These are phyloP conservation scores for Cavenderia fasciculata DNA, from an alignment of 78 protist genomes.

Conservation along the genomic window DNA sequence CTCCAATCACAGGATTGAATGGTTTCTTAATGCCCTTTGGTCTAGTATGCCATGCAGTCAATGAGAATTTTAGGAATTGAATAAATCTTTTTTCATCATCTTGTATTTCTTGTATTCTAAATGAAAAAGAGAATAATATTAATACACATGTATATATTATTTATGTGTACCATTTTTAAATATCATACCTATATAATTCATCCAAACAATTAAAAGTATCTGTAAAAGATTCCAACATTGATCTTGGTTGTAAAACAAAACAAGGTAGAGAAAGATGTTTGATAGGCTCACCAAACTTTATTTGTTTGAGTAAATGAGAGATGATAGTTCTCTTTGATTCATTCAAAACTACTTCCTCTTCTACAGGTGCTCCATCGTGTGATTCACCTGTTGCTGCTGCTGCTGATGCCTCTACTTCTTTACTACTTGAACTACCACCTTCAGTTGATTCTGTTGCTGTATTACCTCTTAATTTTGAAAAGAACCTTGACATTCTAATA, in stretches of 20 bases:
- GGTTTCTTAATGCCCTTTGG: conserved; percentile 80
- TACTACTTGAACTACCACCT: no score
- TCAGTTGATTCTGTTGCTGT: no score
- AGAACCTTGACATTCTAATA: no score
- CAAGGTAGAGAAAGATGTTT: conserved; percentile 72
- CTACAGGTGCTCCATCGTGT: not conserved
- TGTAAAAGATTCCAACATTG: conserved; percentile 55
- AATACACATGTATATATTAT: not conserved
- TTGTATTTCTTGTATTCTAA: conserved; percentile 37
- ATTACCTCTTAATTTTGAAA: no score
- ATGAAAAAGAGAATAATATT: not conserved
- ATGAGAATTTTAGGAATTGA: conserved; percentile 53
- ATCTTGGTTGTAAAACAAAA: conserved; percentile 75
- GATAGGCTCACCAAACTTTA: conserved; percentile 29
- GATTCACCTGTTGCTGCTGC: no score
- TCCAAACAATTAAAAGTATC: conserved; percentile 65
- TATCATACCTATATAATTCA: conserved; percentile 45
- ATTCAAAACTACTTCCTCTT: not conserved
- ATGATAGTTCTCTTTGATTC: conserved; percentile 18
- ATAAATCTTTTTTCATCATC: conserved; percentile 55
- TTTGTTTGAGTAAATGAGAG: conserved; percentile 15
- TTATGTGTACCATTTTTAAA: not conserved
- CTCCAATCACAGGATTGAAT: conserved; percentile 80
- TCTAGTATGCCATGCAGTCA: conserved; percentile 53
- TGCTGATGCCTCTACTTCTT: no score